Conservation (phyloP, 2,329 filamentous ascomycete genomes). For the Fusarium abutilonis region DNA sequence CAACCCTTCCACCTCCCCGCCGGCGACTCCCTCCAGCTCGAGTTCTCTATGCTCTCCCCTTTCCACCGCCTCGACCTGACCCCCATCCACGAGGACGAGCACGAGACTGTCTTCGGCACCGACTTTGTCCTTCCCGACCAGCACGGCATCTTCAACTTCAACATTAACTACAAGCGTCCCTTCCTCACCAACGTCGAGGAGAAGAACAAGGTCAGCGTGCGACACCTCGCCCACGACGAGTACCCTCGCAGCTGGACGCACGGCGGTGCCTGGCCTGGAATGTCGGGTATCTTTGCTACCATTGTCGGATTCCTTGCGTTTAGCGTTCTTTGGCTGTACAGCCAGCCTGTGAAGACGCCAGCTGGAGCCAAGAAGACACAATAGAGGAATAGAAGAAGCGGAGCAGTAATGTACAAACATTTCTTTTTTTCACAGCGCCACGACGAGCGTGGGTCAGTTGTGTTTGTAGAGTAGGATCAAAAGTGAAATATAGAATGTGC, state of each 20-base stretch:
- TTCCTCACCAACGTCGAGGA: conserved; percentile 91
- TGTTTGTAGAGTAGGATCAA: conserved; percentile 36
- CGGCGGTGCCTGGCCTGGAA: conserved; percentile 92
- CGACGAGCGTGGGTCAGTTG: conserved; percentile 19
- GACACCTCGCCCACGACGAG: conserved; percentile 97
- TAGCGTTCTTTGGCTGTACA: conserved; percentile 86
- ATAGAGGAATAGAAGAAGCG: conserved; percentile 46
- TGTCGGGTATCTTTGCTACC: conserved; percentile 85
- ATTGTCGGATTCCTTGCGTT: conserved; percentile 86
- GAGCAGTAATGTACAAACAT: conserved; percentile 28
- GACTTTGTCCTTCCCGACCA: conserved; percentile 91
- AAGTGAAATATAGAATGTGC: conserved; percentile 40
- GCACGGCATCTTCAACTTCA: conserved; percentile 99
- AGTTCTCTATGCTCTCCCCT: conserved; percentile 98
- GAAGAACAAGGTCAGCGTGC: conserved; percentile 92
- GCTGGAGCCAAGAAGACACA: conserved; percentile 59
- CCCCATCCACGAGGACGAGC: conserved; percentile 65
- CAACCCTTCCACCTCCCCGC: conserved; percentile 75
- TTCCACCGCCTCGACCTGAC: conserved; percentile 87
- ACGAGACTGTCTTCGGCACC: conserved; percentile 77
- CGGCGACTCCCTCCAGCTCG: conserved; percentile 84
- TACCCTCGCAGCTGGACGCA: conserved; percentile 93
- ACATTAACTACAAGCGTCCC: conserved; percentile 94
- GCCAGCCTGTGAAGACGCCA: conserved; percentile 56
- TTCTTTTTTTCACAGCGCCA: conserved; percentile 22